A percentile compares a stretch with the other conserved stretches of the same genome.
Conservation (phyloP, 2,329 filamentous ascomycete genomes). For the Chaetomiaceae sp. region DNA sequence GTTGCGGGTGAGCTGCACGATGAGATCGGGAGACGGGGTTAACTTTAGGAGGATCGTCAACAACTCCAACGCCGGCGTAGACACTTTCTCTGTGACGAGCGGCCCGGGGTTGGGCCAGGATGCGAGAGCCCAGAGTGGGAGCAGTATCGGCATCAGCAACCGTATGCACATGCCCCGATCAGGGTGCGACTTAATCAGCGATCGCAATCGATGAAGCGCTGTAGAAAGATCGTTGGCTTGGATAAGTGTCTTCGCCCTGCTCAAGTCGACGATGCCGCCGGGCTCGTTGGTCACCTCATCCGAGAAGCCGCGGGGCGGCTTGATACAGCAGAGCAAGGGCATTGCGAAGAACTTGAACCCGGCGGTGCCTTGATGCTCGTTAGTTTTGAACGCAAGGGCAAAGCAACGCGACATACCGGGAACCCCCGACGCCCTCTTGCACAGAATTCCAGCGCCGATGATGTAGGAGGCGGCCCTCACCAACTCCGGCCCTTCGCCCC, state of each 20-base stretch:
- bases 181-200: conserved; percentile 58
- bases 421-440: conserved; percentile 58
- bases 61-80: conserved; percentile 45
- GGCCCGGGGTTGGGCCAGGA: conserved; percentile 43
- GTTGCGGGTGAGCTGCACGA: conserved; percentile 48
- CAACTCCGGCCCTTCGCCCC: conserved; percentile 52
- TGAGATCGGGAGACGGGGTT: conserved; percentile 46
- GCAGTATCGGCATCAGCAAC: conserved; percentile 53
- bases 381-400: background rate
- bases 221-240: conserved; percentile 42
- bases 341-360: conserved; percentile 27
- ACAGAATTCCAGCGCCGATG: conserved; percentile 63
- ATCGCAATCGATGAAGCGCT: conserved; percentile 52
- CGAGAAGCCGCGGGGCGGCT: conserved; percentile 15
- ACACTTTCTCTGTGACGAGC: conserved; percentile 34
- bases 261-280: conserved; percentile 44
- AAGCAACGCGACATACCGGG: conserved; percentile 42
- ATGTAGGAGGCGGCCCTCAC: conserved; percentile 57
- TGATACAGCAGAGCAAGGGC: conserved; percentile 23
- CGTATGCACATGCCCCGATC: conserved; percentile 62
- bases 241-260: conserved; percentile 42
- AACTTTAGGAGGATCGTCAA: conserved; percentile 56
- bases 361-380: conserved; percentile 22
- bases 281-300: conserved; percentile 22
- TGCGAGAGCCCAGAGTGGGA: conserved; percentile 60